Base-by-base conservation (phyloP, 352 stramenopile genomes). In the Aphanomyces invadans region DNA sequence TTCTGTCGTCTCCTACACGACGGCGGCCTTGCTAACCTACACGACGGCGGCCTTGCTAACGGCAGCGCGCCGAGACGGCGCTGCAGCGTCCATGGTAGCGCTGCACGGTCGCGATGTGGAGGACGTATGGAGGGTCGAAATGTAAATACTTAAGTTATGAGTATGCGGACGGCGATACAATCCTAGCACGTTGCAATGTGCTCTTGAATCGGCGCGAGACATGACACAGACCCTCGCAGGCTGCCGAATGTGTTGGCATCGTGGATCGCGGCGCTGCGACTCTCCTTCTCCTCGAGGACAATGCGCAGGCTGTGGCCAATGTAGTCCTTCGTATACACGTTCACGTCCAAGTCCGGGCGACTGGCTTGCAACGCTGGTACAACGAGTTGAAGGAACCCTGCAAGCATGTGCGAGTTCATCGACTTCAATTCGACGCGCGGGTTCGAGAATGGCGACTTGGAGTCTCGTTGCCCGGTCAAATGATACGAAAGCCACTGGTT, bases 281-380 rank as follows among this genome's bases (percentile, higher is more conserved):
- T 10, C 11, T 17, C 19, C 25, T 66, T 59, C 21, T 64, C 46
- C 19, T 66, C 59, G 15, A 66, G 44, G 12, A 66, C 59, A 31
- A 66, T 66, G 46, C 59, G 59, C 1, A 66, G 59, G 23, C 59
- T 66, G 29, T 66, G 59, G n/a, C 59, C 59, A 66, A 66, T 25
- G 36, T 66, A 66, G 59, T 66, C 59, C 21, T 66, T 66, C 29
- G 21, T 66, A n/a, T 57, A 66, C 29, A 46, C 25, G 26, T 59
- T 31, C 44, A 66, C 59, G 19, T 66, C 42, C 21, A 66, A 15
- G 46, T 66, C 59, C 7, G 59, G 59, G 29, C 59, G 59, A 0
- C 19, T 26, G 26, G 46, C 46, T 17, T 26, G 59, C 2, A 66
- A 28, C 0, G 42, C 32, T 7, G 59, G 59, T 28, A 66, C 29